Conservation (phyloP, 163 green algal species). For the Chloroidium sp. region DNA sequence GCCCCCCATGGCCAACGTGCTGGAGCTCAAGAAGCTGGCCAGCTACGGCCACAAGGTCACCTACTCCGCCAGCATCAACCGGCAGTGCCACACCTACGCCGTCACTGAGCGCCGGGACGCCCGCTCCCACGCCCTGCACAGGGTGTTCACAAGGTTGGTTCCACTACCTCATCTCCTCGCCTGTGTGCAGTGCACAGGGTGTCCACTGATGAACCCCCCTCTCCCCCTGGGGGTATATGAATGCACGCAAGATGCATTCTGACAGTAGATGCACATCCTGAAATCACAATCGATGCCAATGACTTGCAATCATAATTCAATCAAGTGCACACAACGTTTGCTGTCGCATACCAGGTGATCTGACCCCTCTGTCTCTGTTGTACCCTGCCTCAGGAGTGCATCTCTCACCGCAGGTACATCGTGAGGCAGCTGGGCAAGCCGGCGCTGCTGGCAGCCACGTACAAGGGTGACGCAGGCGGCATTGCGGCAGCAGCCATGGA, state of each 20-base stretch:
- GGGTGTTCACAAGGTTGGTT: slow-evolving; percentile 52
- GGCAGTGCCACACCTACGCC: slow-evolving; percentile 81
- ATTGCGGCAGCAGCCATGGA: slow-evolving; percentile 60
- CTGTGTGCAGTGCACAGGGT: background rate
- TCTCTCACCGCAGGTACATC: slow-evolving; percentile 25
- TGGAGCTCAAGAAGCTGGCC: slow-evolving; percentile 70
- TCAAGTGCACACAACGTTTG: no score
- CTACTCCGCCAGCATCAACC: slow-evolving; percentile 70
- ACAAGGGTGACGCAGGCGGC: slow-evolving; percentile 46
- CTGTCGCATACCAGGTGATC: no score
- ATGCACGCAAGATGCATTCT: no score
- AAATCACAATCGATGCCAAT: no score
- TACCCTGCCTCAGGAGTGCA: no score
- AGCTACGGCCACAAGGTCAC: slow-evolving; percentile 16
- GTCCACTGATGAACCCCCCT: no score
- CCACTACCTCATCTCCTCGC: background rate
- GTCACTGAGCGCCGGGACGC: slow-evolving; percentile 44
- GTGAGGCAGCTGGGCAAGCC: slow-evolving; percentile 46
- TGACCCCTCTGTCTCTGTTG: no score
- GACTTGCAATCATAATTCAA: no score
- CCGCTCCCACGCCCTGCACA: slow-evolving; percentile 39
- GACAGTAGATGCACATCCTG: no score
- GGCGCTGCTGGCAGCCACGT: slow-evolving; percentile 61
- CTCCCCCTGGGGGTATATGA: no score
- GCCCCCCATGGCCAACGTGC: slow-evolving; percentile 34